Percentiles rank a stretch among this genome's conserved stretches.
Evolutionary conservation across 202 grass and related monocot genomes (phyloP).

Genomic region (Miscanthus sacchariflorus): DNA sequence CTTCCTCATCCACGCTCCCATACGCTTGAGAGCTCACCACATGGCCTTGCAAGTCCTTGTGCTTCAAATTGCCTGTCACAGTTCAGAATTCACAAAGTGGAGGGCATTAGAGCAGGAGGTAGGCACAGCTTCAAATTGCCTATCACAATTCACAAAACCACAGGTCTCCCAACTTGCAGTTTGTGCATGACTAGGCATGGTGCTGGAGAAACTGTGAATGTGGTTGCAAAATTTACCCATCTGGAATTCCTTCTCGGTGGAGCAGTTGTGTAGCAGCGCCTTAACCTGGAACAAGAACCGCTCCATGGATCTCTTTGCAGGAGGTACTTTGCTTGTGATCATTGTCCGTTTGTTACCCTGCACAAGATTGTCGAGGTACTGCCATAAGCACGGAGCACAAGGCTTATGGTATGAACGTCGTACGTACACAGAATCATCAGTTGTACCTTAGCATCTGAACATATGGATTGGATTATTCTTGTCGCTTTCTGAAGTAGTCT

Average conservation of each 20-base stretch:
- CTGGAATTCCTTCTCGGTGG: conserved; percentile 55
- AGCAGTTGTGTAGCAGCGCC: conserved; percentile 75
- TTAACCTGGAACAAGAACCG: conserved; percentile 87
- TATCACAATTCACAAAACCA: not conserved
- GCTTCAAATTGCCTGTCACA: conserved; percentile 72
- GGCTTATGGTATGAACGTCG: not conserved
- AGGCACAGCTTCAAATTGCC: not conserved
- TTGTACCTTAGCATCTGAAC: conserved; percentile 84
- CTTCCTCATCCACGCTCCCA: conserved; percentile 49
- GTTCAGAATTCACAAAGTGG: not conserved
- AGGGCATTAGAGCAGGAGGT: not conserved
- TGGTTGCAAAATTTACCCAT: conserved; percentile 55
- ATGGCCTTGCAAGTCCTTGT: conserved; percentile 78
- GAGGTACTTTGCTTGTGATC: conserved; percentile 92
- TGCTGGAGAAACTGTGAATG: not conserved
- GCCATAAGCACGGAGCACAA: conserved; percentile 9
- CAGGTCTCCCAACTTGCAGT: not conserved
- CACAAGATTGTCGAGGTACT: conserved; percentile 18
- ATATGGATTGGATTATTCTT: conserved; percentile 88
- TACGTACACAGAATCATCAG: not conserved
- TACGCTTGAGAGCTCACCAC: conserved; percentile 90
- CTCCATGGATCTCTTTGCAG: conserved; percentile 81
- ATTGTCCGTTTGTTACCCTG: conserved; percentile 80
- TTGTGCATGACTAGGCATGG: not conserved
- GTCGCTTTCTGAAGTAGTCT: conserved; percentile 84